A percentile compares a stretch with the other conserved stretches of the same genome.
These are phyloP conservation scores for Globisporangium camurandrum DNA, from an alignment of 352 stramenopile genomes.

Conservation along the genomic window DNA sequence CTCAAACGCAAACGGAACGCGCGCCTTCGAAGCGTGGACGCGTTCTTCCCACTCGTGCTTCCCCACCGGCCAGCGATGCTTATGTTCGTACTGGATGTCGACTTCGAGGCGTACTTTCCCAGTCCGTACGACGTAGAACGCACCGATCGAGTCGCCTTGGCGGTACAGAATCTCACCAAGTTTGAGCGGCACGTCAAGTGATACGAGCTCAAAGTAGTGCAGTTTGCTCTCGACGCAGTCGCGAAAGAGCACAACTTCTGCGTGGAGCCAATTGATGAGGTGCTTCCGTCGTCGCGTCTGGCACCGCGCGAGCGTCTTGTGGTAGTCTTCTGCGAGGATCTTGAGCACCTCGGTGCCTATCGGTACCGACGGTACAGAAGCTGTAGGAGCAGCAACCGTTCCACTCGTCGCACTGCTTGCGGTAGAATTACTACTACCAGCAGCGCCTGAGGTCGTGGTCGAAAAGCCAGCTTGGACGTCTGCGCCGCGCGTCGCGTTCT, in stretches of 20 bases:
- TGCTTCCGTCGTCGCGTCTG: conserved; percentile 59
- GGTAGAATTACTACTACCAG: too few relatives aligned
- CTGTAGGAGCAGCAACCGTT: neutral
- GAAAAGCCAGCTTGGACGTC: conserved; percentile 34
- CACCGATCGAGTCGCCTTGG: conserved; percentile 51
- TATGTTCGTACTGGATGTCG: conserved; percentile 63
- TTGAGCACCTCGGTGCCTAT: conserved; percentile 53
- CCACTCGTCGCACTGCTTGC: conserved; percentile 1
- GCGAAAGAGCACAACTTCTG: conserved; percentile 54
- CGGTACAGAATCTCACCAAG: conserved; percentile 49
- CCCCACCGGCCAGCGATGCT: conserved; percentile 50
- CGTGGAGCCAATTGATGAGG: conserved; percentile 59
- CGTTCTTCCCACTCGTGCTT: conserved; percentile 47
- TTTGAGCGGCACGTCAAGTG: conserved; percentile 57
- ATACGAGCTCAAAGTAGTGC: conserved; percentile 72
- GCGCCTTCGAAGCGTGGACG: conserved; percentile 39
- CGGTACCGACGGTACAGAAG: neutral
- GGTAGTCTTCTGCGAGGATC: conserved; percentile 66
- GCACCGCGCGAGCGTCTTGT: conserved; percentile 56
- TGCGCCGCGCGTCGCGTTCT: conserved; percentile 64
- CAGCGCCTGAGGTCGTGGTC: conserved; percentile 2
- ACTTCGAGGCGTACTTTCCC: conserved; percentile 50
- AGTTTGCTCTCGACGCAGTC: conserved; percentile 72
- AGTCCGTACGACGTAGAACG: conserved; percentile 61
- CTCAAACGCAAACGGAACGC: conserved; percentile 42